Base-by-base conservation (phyloP, 352 stramenopile species). In the Saprolegnia parasitica region DNA sequence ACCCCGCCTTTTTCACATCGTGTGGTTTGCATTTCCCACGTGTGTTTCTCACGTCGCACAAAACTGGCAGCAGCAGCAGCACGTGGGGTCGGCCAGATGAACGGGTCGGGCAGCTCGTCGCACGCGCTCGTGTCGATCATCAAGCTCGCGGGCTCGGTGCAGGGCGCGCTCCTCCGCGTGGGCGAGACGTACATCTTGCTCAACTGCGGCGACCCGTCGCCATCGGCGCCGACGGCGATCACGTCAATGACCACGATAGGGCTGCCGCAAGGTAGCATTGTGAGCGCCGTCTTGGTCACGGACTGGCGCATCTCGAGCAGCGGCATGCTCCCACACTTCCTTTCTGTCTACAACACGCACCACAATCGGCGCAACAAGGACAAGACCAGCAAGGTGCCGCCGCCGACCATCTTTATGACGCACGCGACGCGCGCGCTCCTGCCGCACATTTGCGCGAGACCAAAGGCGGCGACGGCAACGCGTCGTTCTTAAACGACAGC, bases 391-490 rank as follows among this genome's bases (percentile, higher is more conserved):
- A 70, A 70, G 26, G 62, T 83, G 24, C 67, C 32, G 40, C 67
- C 50, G 29, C 78, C 81, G 29, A 68, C 73, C 18, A 73, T 95
- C 24, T 73, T 90, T 23, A 80, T 92, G 77, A 92, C 85, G n/a
- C 85, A 93, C 57, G 80, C 77, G 0, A 95, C 87, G 16, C 78
- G 84, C 71, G 84, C 87, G 26, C 81, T 95, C 18, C 81, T 74
- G 0, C 81, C 87, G 13, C 84, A 88, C 72, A 61, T 91, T 1
- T 95, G 15, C 64, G 78, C 6, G 87, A 95, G 61, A 90, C 71
- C 29, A 80, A 81, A 63, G 68, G 74, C n/a, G 89, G 80, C 29
- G 80, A 88, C 46, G 73, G 81, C 18, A 55, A 76, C 37, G 56
- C 74, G 46, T 72, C 75, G 1, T 95, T 67, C 32, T 29, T 67